Base-by-base conservation (phyloP, 208 protist genomes). In the Trypanosomatidae sp. region DNA sequence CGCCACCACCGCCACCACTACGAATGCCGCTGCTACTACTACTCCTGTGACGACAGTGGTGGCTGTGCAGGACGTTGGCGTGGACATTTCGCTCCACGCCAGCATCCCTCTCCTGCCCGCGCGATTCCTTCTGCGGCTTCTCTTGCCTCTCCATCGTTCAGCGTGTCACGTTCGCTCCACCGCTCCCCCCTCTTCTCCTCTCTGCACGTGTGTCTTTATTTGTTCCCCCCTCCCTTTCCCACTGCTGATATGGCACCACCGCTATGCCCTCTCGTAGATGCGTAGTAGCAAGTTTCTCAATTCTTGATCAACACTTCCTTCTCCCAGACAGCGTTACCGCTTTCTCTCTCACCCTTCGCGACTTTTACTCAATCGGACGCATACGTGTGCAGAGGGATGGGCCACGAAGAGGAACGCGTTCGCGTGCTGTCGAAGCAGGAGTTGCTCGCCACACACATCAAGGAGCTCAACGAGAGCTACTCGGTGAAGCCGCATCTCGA, bases 401-500 rank as follows among this genome's bases (percentile, higher is more conserved):
- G 71, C 39, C 82, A 85, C 77, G 78, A 83, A 39, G 62, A 83
- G 66, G 81, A 91, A 49, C 56, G 84, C 25, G 81, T 85, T 47
- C 84, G 82, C 53, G 84, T 90, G 76, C 81, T 95, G 72, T 90
- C 86, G 64, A 97, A 97, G 90, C 86, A 95, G 79, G 89, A 97
- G 80, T 83, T 97, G 39, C 83, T 97, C 30, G 69, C 68, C 25
- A 58, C 79, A 36, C 93, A 96, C 82, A 92, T 97, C n/a, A 76
- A 84, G 25, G 77, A 87, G 52, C 87, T 97, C 43, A 81, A 77
- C 50, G 69, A 84, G 50, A 75, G 83, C 72, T 97, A 97, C 82
- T 71, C 76, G 0, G 83, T 98, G 33, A 93, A 97, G 77, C 92
- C 94, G 62, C 91, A 89, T 72, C 80, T 97, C 80, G 98, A 99